A percentile compares a stretch with the other conserved stretches of the same genome.
Evolutionary conservation across 352 stramenopile genomes (phyloP).

Genomic region (Pythium dissotocum): DNA sequence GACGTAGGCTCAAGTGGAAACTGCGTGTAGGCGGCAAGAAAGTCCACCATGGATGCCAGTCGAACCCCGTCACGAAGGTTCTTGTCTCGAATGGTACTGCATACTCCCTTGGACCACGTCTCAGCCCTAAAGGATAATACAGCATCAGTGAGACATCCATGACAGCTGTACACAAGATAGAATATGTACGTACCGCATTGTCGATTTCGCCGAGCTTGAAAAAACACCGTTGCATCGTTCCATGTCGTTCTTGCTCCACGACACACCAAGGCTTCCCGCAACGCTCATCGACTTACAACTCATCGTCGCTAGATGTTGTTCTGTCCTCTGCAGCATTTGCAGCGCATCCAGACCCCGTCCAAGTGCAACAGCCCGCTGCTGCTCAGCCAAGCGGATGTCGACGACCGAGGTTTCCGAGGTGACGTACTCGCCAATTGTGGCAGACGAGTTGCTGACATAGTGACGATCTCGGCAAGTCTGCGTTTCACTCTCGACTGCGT

Average conservation of each 20-base stretch:
- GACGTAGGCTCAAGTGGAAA: not conserved
- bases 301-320: not conserved
- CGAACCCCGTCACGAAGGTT: not conserved
- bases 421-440: constrained; percentile 12
- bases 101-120: not conserved
- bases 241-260: not conserved
- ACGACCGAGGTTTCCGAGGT: constrained; percentile 7
- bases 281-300: not conserved
- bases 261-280: constrained; percentile 1
- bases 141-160: not conserved
- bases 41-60: constrained; percentile 18
- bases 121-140: not conserved
- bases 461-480: not conserved
- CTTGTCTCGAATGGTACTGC: not conserved
- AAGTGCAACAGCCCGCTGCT: not conserved
- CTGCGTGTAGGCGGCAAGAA: constrained; percentile 4
- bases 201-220: not conserved
- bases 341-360: constrained; percentile 4
- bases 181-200: not conserved
- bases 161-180: not conserved
- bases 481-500: not conserved
- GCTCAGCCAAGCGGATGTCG: constrained; percentile 13
- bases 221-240: not conserved
- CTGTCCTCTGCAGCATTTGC: constrained; percentile 6
- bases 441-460: not conserved